phyloP scores from a whole-genome alignment of 495 filamentous ascomycete species.

The Endocarpon pusillum region DNA sequence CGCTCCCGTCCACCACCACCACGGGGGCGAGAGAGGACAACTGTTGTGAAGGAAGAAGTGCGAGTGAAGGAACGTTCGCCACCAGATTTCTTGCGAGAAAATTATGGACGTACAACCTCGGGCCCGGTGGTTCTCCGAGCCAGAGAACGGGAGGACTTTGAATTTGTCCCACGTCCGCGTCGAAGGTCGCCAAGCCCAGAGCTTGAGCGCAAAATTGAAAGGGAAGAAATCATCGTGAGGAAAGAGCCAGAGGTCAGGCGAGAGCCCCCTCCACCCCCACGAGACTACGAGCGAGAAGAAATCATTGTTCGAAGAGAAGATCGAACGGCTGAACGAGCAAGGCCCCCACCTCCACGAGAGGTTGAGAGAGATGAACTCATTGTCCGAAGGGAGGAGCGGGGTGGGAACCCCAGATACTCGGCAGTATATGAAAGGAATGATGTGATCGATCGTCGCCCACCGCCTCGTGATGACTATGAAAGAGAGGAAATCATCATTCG shows the following conservation, averaged over 20 bases:
- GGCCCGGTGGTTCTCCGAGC: slow-evolving; percentile 1
- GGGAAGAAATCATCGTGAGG: slow-evolving; percentile 1
- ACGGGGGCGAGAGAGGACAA: background rate
- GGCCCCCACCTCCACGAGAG: slow-evolving; percentile 9
- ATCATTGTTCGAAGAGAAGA: slow-evolving; percentile 14
- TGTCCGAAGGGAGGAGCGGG: slow-evolving; percentile 6
- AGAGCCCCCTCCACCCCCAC: slow-evolving; percentile 6
- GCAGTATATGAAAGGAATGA: no score
- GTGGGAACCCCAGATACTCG: no score
- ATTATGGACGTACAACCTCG: background rate
- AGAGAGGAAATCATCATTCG: slow-evolving; percentile 15
- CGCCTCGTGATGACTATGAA: background rate
- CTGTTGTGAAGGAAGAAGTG: slow-evolving; percentile 1
- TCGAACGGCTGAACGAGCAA: slow-evolving; percentile 3
- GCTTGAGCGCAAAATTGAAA: background rate
- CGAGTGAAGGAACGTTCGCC: background rate
- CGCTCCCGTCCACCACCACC: background rate
- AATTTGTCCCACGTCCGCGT: slow-evolving; percentile 1
- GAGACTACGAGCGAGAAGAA: slow-evolving; percentile 13
- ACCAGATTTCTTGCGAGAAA: background rate
- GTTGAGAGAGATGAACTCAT: slow-evolving; percentile 16
- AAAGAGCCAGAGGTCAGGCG: slow-evolving; percentile 7
- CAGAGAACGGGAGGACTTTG: slow-evolving; percentile 1
- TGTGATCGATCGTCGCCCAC: no score
- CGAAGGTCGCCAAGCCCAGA: slow-evolving; percentile 1